Evolutionary conservation across 345 rosid species (phyloP), one percentile per base, ranked within the genome.

Genomic region (Mallotus nudiflorus): DNA sequence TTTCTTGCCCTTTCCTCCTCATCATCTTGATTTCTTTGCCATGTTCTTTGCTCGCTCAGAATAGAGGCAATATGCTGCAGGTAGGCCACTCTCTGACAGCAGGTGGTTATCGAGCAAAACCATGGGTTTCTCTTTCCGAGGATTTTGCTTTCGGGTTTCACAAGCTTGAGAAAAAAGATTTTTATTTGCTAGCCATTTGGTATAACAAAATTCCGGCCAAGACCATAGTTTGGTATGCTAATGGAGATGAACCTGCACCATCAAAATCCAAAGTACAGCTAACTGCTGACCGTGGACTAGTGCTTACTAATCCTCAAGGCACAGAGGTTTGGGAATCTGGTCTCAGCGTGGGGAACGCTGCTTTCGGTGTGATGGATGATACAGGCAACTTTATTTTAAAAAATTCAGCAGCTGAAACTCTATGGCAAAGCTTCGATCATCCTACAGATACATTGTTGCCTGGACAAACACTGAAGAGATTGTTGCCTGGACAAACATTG

Each of bases 61-160:
- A 4, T 7, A 8, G 15, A 33, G 48, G 62, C 9, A 31, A 2
- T 4, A 15, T 62, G 18, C 40, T 6, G 0, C n/a, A n/a, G n/a
- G 20, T 72, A 3, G 67, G 66, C 1, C 57, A 54, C 7, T 64
- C 44, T 2, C 67, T 72, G 22, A 33, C 33, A 31, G 69, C 80
- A 25, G 63, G 46, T n/a, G 22, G n/a, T n/a, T n/a, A 46, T 2
- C 4, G 22, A 15, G 11, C 16, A 15, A 12, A 62, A 22, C 24
- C 68, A 27, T 77, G 82, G 83, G 33, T 73, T 60, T 80, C 83
- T 44, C 66, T 75, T 27, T 76, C 83, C 0, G 35, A 22, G 46
- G 77, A 74, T 29, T 79, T 82, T 25, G 83, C 81, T 8, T 71
- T 82, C 19, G 83, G 85, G 31, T 79, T 82, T 60, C 73, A 14